Evolutionary conservation across 805 yeast species (phyloP).

Genomic region (Starmerella sirachaensis): DNA sequence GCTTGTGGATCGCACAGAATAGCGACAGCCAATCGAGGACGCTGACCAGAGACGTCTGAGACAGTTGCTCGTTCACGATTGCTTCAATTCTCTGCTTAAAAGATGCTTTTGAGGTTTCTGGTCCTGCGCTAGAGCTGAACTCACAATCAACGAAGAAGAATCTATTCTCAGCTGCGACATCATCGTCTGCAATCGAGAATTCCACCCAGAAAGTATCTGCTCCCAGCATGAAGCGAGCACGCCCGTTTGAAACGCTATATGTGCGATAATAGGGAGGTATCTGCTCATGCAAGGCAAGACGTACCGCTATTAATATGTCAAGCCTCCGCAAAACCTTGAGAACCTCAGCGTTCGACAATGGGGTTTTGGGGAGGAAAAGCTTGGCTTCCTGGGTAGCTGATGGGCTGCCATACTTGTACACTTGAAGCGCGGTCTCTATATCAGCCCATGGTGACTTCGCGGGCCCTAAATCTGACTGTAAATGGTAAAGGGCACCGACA

Average conservation of each 20-base stretch:
- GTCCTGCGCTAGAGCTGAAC: slow-evolving; percentile 37
- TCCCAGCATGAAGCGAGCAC: slow-evolving; percentile 48
- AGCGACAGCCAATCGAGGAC: slow-evolving; percentile 46
- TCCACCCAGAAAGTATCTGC: slow-evolving; percentile 60
- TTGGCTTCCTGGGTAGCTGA: slow-evolving; percentile 40
- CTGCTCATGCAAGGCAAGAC: slow-evolving; percentile 50
- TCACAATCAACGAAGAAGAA: slow-evolving; percentile 69
- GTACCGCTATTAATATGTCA: slow-evolving; percentile 58
- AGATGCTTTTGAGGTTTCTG: slow-evolving; percentile 11
- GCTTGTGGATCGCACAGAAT: slow-evolving; percentile 52
- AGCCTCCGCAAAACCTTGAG: slow-evolving; percentile 53
- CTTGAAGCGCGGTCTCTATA: slow-evolving; percentile 74
- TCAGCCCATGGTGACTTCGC: slow-evolving; percentile 93
- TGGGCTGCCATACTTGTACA: slow-evolving; percentile 66
- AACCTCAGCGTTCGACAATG: slow-evolving; percentile 44
- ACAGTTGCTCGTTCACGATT: slow-evolving; percentile 42
- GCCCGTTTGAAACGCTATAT: slow-evolving; percentile 62
- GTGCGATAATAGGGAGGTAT: slow-evolving; percentile 55
- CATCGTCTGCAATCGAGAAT: slow-evolving; percentile 58
- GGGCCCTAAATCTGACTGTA: slow-evolving; percentile 60
- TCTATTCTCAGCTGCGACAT: slow-evolving; percentile 41
- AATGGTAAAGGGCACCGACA: slow-evolving; percentile 53
- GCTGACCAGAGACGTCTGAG: slow-evolving; percentile 36
- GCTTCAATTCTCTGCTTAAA: slow-evolving; percentile 40
- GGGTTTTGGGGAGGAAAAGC: slow-evolving; percentile 35